phyloP scores from a whole-genome alignment of 352 stramenopile species.

The Ophiocytium majus region DNA sequence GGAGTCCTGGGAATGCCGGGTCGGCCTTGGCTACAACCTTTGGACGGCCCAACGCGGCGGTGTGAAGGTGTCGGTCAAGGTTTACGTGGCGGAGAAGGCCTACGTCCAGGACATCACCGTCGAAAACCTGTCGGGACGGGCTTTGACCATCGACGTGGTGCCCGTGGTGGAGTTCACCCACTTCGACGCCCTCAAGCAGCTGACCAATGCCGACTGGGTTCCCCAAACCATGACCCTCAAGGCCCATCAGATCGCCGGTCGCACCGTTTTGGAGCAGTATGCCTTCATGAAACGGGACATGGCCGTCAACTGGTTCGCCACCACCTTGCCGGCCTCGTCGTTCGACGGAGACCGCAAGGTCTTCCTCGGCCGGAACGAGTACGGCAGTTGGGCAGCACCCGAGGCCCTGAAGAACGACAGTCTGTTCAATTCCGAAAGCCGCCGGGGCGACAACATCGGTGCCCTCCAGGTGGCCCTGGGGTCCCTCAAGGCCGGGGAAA shows the following conservation, averaged over 20 bases:
- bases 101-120: neutral
- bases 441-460: neutral
- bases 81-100: neutral
- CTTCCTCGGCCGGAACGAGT: neutral
- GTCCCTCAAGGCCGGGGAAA: neutral
- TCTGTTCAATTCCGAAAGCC: neutral
- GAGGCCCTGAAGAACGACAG: neutral
- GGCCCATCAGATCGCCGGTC: neutral
- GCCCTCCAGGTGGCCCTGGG: neutral
- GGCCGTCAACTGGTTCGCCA: neutral
- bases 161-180: conserved; percentile 1
- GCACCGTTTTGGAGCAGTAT: neutral
- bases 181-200: conserved; percentile 10
- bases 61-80: neutral
- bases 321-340: neutral
- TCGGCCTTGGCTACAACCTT: neutral
- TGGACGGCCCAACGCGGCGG: neutral
- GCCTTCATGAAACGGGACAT: conserved; percentile 12
- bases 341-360: neutral
- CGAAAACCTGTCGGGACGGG: neutral
- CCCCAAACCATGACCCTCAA: conserved; percentile 12
- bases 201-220: conserved; percentile 7
- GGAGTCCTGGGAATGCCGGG: neutral
- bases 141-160: neutral
- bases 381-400: neutral